Percentiles rank a stretch among this genome's conserved stretches.
phyloP scores from a whole-genome alignment of 225 moss, liverwort and hornwort genomes.

The Physcomitrellopsis africana region DNA sequence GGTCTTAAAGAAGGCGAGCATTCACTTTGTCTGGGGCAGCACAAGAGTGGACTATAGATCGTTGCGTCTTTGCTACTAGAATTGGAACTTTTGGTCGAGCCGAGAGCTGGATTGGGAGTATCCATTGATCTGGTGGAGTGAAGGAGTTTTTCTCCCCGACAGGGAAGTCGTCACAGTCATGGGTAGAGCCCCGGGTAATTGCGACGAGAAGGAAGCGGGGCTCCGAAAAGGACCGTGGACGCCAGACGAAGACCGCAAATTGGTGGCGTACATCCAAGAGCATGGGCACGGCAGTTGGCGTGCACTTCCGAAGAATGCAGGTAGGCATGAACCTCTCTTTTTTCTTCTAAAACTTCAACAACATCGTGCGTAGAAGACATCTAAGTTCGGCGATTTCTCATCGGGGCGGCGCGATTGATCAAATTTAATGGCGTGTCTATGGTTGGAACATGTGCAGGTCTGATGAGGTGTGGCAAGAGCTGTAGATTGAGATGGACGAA shows the following conservation, averaged over 20 bases:
- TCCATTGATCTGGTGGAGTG: background rate
- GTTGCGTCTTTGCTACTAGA: background rate
- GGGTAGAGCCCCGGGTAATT: conserved; percentile 44
- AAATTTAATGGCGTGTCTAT: background rate
- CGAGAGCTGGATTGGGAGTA: background rate
- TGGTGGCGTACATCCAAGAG: conserved; percentile 80
- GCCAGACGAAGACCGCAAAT: conserved; percentile 85
- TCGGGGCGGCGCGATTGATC: too few species aligned
- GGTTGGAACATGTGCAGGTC: conserved; percentile 27
- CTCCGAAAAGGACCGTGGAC: conserved; percentile 93
- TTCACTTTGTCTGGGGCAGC: background rate
- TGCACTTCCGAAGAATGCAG: conserved; percentile 77
- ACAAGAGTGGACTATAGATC: background rate
- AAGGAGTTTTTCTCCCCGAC: too few species aligned
- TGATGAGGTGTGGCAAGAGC: conserved; percentile 57
- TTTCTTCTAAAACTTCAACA: background rate
- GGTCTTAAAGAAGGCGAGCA: background rate
- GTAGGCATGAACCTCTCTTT: conserved; percentile 26
- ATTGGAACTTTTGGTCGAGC: background rate
- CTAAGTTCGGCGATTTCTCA: too few species aligned
- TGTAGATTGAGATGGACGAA: conserved; percentile 61
- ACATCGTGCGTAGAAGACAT: too few species aligned
- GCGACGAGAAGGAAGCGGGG: conserved; percentile 52
- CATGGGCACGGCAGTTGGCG: conserved; percentile 91
- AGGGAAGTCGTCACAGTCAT: background rate